phyloP scores from a whole-genome alignment of 352 stramenopile genomes.

The Pythium sp. region DNA sequence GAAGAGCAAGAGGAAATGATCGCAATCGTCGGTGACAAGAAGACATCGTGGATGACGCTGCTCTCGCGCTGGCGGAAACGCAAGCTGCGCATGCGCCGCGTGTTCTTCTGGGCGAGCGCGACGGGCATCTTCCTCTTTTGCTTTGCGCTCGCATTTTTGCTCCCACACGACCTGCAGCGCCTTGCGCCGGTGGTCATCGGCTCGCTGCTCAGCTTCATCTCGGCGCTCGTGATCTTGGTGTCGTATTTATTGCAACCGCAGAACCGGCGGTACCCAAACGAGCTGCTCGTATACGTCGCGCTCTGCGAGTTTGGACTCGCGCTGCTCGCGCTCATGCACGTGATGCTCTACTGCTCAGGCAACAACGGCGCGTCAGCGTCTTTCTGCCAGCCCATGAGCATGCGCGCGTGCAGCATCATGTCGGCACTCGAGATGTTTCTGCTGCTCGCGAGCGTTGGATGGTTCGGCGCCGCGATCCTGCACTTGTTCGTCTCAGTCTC shows the following conservation, averaged over 20 bases:
- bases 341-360: conserved; percentile 40
- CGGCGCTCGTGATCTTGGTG: conserved; percentile 44
- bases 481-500: conserved; percentile 73
- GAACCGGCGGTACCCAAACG: conserved; percentile 50
- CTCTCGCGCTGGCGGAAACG: conserved; percentile 29
- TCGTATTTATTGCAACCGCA: conserved; percentile 44
- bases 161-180: conserved; percentile 30
- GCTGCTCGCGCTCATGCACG: conserved; percentile 38
- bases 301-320: conserved; percentile 58
- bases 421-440: conserved; percentile 58
- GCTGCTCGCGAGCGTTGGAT: conserved; percentile 54
- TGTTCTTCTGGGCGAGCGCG: conserved; percentile 32
- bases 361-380: conserved; percentile 2
- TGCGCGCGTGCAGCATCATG: conserved; percentile 34
- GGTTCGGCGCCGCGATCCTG: conserved; percentile 68
- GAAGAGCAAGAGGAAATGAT: conserved; percentile 3
- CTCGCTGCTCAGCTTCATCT: conserved; percentile 45
- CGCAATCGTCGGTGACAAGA: conserved; percentile 25
- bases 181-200: conserved; percentile 50
- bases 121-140: conserved; percentile 31
- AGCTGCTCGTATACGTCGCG: conserved; percentile 63
- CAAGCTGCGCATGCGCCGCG: conserved; percentile 16
- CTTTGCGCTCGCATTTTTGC: conserved; percentile 45
- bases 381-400: conserved; percentile 34
- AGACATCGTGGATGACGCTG: conserved; percentile 28